Conservation (phyloP, 116 monocot species). For the Posidonia oceanica region DNA sequence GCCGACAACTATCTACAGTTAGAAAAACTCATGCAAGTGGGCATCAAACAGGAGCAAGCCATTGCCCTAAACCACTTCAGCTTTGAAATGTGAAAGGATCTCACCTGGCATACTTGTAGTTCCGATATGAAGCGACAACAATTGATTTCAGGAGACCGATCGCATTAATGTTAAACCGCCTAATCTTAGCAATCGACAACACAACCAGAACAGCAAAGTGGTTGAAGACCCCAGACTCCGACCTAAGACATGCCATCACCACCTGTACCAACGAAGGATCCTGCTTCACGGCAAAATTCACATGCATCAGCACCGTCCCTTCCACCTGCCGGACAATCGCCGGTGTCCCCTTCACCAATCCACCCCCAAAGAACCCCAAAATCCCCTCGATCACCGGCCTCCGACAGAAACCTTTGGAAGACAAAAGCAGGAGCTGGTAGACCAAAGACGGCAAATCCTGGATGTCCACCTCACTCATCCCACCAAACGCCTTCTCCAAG, state of each 20-base stretch:
- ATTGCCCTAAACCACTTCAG: background rate
- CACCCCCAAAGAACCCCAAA: conserved; percentile 47
- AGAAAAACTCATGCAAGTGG: background rate
- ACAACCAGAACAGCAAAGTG: conserved; percentile 62
- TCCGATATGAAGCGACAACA: conserved; percentile 26
- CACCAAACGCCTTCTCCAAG: conserved; percentile 41
- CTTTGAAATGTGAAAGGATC: background rate
- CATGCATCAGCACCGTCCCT: conserved; percentile 81
- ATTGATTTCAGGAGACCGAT: conserved; percentile 37
- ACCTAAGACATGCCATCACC: conserved; percentile 30
- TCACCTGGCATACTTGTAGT: conserved; percentile 51
- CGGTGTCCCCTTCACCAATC: conserved; percentile 24
- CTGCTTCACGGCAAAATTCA: conserved; percentile 94
- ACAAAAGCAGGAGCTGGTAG: conserved; percentile 76
- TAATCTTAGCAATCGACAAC: conserved; percentile 63
- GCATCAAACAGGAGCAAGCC: background rate
- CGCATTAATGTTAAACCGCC: conserved; percentile 50
- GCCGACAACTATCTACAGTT: background rate
- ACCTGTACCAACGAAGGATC: conserved; percentile 66
- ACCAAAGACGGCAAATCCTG: conserved; percentile 79
- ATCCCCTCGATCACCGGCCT: conserved; percentile 44
- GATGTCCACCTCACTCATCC: conserved; percentile 47
- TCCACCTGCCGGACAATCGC: conserved; percentile 74
- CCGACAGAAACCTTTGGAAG: conserved; percentile 44
- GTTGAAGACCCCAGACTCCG: conserved; percentile 32